phyloP scores from a whole-genome alignment of 73 alveolate genomes.

The Tetrahymena thermophila region DNA sequence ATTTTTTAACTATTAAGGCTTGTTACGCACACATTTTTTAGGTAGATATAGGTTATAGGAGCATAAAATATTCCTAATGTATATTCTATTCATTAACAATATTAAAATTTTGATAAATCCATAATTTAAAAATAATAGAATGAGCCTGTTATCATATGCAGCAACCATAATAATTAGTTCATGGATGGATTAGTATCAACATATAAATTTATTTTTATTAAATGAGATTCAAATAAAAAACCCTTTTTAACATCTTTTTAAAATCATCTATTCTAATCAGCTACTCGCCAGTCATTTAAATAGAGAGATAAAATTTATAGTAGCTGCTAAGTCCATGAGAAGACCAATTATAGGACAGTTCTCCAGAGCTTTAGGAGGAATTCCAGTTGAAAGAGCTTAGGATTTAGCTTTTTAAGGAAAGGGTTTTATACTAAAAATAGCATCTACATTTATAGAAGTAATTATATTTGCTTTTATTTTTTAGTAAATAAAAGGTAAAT shows the following conservation, averaged over 20 bases:
- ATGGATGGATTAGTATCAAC: slow-evolving; percentile 80
- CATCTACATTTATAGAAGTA: slow-evolving; percentile 52
- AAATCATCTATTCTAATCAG: slow-evolving; percentile 26
- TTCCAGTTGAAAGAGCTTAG: slow-evolving; percentile 81
- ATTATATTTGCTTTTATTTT: not conserved
- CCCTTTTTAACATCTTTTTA: not conserved
- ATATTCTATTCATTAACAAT: not conserved
- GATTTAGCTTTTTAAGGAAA: slow-evolving; percentile 63
- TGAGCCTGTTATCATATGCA: slow-evolving; percentile 90
- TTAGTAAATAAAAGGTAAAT: not conserved
- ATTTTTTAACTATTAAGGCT: not conserved
- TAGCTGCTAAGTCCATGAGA: slow-evolving; percentile 58
- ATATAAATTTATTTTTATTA: not conserved
- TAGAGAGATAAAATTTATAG: slow-evolving; percentile 58
- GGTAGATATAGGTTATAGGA: slow-evolving; percentile 33
- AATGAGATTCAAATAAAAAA: not conserved
- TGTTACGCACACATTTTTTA: slow-evolving; percentile 24
- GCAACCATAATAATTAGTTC: slow-evolving; percentile 93
- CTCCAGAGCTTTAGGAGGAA: slow-evolving; percentile 67
- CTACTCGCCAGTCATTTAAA: slow-evolving; percentile 47
- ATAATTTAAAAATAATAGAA: not conserved
- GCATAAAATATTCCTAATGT: slow-evolving; percentile 36
- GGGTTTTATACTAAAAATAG: slow-evolving; percentile 50
- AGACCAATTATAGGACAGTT: slow-evolving; percentile 66
- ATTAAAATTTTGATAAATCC: not conserved